These are phyloP conservation scores for Marasmius sp. DNA, from an alignment of 1,284 basidiomycete genomes.

Conservation along the genomic window DNA sequence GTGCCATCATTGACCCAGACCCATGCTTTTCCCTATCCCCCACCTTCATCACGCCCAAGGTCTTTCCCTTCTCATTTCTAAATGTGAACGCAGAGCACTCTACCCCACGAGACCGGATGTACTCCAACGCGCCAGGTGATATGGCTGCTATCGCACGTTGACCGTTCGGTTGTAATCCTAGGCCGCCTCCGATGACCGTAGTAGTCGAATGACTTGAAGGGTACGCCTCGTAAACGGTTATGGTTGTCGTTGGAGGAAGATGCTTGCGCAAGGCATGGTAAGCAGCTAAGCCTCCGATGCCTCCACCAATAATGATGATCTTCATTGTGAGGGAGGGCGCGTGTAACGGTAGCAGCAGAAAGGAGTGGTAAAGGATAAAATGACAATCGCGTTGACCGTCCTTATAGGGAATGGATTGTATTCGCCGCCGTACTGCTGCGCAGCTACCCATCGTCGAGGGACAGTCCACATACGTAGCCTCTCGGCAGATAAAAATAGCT, in stretches of 20 bases:
- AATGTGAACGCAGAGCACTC: constrained; percentile 27
- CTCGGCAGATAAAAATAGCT: not conserved
- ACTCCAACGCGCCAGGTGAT: constrained; percentile 25
- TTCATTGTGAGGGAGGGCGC: constrained; percentile 23
- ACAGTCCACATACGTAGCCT: not conserved
- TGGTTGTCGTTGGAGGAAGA: constrained; percentile 21
- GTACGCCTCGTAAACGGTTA: constrained; percentile 33
- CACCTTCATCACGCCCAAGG: constrained; percentile 24
- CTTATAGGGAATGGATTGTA: not conserved
- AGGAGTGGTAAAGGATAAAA: not conserved
- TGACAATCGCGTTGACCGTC: not conserved
- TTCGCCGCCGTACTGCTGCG: not conserved
- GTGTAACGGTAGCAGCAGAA: not conserved
- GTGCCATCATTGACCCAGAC: constrained; percentile 30
- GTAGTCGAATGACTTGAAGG: constrained; percentile 21
- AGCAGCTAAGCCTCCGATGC: constrained; percentile 35
- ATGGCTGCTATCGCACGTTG: constrained; percentile 33
- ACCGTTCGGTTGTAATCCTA: constrained; percentile 42
- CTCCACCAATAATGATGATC: constrained; percentile 37
- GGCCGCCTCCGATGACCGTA: constrained; percentile 31
- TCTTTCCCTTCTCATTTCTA: constrained; percentile 30
- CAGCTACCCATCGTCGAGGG: not conserved
- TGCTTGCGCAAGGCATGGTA: constrained; percentile 37
- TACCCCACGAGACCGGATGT: constrained; percentile 29
- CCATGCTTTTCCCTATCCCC: constrained; percentile 31